Percentiles rank a stretch among this genome's conserved stretches.
phyloP scores from a whole-genome alignment of 2,329 filamentous ascomycete genomes.

The Passalora sequoiae region DNA sequence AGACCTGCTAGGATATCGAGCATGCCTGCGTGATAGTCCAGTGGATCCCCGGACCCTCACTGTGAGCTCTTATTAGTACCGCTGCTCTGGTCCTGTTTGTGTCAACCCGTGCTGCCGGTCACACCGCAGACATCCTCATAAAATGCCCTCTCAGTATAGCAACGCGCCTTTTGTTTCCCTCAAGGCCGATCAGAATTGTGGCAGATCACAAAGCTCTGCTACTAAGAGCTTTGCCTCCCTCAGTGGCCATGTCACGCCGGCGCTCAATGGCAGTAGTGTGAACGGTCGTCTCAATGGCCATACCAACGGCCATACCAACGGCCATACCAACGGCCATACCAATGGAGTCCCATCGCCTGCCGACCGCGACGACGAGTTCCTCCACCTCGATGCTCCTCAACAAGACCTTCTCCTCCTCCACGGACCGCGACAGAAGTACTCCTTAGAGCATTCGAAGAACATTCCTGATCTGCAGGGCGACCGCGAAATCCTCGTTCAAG shows the following conservation, averaged over 20 bases:
- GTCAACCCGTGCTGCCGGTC: conserved; percentile 3
- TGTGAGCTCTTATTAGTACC: conserved; percentile 9
- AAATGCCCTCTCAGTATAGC: conserved; percentile 25
- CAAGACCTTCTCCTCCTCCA: conserved; percentile 35
- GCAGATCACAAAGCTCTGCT: conserved; percentile 13
- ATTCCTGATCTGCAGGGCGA: conserved; percentile 33
- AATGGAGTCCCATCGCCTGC: conserved; percentile 11
- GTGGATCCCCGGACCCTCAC: conserved; percentile 11
- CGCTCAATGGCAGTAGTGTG: conserved; percentile 17
- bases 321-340: conserved; percentile 16
- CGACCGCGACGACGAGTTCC: conserved; percentile 28
- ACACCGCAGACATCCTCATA: conserved; percentile 7
- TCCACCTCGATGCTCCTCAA: conserved; percentile 29
- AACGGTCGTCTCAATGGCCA: conserved; percentile 20
- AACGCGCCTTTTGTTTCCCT: conserved; percentile 26
- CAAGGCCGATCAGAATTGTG: conserved; percentile 26
- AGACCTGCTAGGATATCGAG: conserved; percentile 7
- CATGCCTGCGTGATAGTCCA: conserved; percentile 2
- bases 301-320: conserved; percentile 18
- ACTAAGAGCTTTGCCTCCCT: conserved; percentile 20
- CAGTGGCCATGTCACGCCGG: conserved; percentile 16
- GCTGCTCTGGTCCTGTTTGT: conserved; percentile 11
- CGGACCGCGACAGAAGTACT: conserved; percentile 34
- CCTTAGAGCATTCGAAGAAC: conserved; percentile 27
- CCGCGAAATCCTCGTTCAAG: conserved; percentile 58